These are phyloP conservation scores for Eucalyptus decipiens DNA, from an alignment of 345 rosid genomes.

Conservation along the genomic window DNA sequence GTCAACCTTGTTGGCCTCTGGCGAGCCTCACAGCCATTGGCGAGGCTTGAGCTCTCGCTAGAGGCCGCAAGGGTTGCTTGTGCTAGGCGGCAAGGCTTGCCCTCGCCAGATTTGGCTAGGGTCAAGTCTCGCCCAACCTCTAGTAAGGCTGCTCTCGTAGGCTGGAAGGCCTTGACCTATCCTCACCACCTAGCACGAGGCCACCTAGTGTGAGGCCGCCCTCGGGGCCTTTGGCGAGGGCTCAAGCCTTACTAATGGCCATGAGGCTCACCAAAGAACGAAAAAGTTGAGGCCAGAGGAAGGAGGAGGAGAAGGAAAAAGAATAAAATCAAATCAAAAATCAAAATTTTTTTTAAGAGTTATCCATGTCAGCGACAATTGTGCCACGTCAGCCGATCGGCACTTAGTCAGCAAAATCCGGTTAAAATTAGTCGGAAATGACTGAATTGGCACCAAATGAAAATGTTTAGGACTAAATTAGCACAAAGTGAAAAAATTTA, in stretches of 20 bases:
- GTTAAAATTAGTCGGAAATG: rapidly evolving
- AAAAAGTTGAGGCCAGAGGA: too few relatives aligned
- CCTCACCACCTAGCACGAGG: rapidly evolving
- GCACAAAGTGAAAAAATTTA: rapidly evolving
- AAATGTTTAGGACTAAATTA: rapidly evolving
- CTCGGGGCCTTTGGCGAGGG: rapidly evolving
- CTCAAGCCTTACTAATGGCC: too few relatives aligned
- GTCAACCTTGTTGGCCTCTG: too few relatives aligned
- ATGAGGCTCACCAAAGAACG: rapidly evolving
- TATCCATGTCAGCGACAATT: rapidly evolving
- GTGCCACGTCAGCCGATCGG: too few relatives aligned
- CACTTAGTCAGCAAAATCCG: rapidly evolving
- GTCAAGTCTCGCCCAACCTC: too few relatives aligned
- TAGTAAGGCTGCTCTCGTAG: rapidly evolving
- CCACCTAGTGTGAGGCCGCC: rapidly evolving
- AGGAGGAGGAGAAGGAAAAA: too few relatives aligned
- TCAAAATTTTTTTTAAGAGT: rapidly evolving
- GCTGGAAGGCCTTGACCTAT: rapidly evolving
- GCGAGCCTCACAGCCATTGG: too few relatives aligned
- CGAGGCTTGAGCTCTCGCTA: too few relatives aligned
- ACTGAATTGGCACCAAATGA: rapidly evolving
- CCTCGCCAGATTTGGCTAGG: too few relatives aligned
- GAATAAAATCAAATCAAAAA: too few relatives aligned
- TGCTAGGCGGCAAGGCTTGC: too few relatives aligned
- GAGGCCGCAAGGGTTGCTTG: rapidly evolving